phyloP scores from a whole-genome alignment of 202 grass and related monocot species.

The Setaria viridis region DNA sequence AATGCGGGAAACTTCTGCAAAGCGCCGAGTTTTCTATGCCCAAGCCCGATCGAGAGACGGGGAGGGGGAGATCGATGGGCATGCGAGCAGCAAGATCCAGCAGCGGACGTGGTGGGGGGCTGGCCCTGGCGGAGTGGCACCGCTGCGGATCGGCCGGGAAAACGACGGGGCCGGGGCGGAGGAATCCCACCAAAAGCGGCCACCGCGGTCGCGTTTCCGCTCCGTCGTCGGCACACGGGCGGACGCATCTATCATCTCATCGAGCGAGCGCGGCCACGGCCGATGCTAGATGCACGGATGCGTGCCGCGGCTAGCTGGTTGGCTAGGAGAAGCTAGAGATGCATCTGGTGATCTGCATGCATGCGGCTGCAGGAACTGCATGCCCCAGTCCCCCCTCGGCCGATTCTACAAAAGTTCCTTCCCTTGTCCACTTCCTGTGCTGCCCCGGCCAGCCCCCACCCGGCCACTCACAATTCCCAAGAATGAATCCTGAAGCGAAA shows the following conservation, averaged over 20 bases:
- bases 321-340: neutral
- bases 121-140: neutral
- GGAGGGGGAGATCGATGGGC: neutral
- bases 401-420: constrained; percentile 49
- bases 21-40: constrained; percentile 45
- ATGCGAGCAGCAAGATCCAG: constrained; percentile 26
- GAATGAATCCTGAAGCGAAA: constrained; percentile 51
- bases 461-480: constrained; percentile 24
- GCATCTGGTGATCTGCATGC: neutral
- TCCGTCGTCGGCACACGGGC: constrained; percentile 45
- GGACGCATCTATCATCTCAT: constrained; percentile 8
- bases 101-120: constrained; percentile 45
- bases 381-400: constrained; percentile 14
- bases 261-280: neutral
- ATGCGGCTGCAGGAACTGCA: neutral
- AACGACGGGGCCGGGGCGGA: constrained; percentile 11
- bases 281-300: neutral
- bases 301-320: neutral
- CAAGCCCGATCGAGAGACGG: neutral
- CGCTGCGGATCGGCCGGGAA: neutral
- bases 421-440: constrained; percentile 53
- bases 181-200: constrained; percentile 47
- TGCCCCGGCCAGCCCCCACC: neutral
- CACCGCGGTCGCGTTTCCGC: neutral
- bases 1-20: constrained; percentile 67